Percentiles rank a stretch among this genome's conserved stretches.
Conservation (phyloP, 106 monocot species). For the Acorus calamus region DNA sequence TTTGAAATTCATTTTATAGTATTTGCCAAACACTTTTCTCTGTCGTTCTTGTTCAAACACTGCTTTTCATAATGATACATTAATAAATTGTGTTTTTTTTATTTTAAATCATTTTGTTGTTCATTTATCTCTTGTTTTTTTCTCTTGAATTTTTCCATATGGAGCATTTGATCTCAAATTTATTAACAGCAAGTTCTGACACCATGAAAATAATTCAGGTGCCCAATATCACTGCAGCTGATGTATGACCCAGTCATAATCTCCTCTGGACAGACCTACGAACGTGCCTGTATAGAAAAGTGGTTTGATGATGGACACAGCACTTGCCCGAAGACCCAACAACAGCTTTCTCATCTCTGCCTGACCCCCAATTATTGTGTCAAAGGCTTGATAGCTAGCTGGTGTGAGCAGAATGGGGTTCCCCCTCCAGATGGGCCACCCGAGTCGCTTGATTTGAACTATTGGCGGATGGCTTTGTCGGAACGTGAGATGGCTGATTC, state of each 20-base stretch:
- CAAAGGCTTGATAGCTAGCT: conserved; percentile 82
- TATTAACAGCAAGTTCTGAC: too few species aligned
- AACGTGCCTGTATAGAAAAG: conserved; percentile 83
- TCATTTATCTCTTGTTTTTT: too few species aligned
- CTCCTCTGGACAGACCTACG: conserved; percentile 92
- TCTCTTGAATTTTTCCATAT: too few species aligned
- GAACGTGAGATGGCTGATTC: conserved; percentile 30
- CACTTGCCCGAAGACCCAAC: conserved; percentile 88
- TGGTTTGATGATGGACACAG: conserved; percentile 90
- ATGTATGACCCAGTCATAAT: conserved; percentile 98
- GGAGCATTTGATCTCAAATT: too few species aligned
- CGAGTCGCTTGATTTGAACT: conserved; percentile 54
- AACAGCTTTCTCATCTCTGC: conserved; percentile 52
- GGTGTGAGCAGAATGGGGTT: conserved; percentile 85
- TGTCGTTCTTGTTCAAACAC: too few species aligned
- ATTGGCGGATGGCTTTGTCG: conserved; percentile 37
- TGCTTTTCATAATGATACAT: too few species aligned
- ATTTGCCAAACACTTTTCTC: too few species aligned
- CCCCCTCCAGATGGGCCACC: conserved; percentile 63
- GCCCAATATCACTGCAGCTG: conserved; percentile 82
- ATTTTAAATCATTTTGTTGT: too few species aligned
- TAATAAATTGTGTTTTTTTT: too few species aligned
- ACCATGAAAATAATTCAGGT: conserved; percentile 1
- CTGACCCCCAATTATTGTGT: conserved; percentile 89
- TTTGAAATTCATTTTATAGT: too few species aligned